Base-by-base conservation (phyloP, 2,329 filamentous ascomycete species). In the Exophiala xenobiotica region DNA sequence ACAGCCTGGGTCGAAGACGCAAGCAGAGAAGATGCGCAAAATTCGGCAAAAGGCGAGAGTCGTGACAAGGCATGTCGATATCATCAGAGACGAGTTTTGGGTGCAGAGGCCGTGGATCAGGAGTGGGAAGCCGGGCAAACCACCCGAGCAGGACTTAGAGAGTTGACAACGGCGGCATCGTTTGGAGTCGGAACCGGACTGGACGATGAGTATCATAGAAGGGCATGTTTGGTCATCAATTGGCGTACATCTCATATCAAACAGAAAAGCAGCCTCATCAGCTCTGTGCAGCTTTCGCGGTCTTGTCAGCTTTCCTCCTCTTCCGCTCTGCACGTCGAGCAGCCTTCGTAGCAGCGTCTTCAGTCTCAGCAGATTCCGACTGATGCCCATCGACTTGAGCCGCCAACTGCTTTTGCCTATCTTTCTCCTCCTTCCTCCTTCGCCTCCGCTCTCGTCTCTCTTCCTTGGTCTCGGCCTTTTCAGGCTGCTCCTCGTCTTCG, bases 31-130 rank as follows among this genome's bases (percentile, higher is more conserved):
- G 62, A 84, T 95, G 57, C 85, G 78, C 66, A 97, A 96, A 74
- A 79, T 83, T 57, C 80, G 87, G 47, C 78, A 81, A 53, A 96
- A 96, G 69, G 91, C 90, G 1, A 79, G 79, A 45, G 84, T 99
- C 39, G 81, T 88, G 27, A 78, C 95, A 29, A 85, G 91, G 65
- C 90, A 97, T 74, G 72, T 93, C 53, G 93, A 99, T 71, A 88
- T 99, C 63, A 97, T 99, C 70, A 90, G 87, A 63, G 89, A 97
- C 69, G 87, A 89, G 3, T 99, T 99, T 66, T 99, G 93, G 93
- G 79, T 89, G 58, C 79, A 78, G 63, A 78, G 91, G 65, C 90
- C 91, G 1, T 97, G 91, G 89, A 77, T 93, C 50, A 33, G 39
- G 8, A 51, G 48, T 22, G 55, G 55, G 7, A 52, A 35, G 35